phyloP scores from a whole-genome alignment of 768 basidiomycete species.

The Exsudoporus frostii region DNA sequence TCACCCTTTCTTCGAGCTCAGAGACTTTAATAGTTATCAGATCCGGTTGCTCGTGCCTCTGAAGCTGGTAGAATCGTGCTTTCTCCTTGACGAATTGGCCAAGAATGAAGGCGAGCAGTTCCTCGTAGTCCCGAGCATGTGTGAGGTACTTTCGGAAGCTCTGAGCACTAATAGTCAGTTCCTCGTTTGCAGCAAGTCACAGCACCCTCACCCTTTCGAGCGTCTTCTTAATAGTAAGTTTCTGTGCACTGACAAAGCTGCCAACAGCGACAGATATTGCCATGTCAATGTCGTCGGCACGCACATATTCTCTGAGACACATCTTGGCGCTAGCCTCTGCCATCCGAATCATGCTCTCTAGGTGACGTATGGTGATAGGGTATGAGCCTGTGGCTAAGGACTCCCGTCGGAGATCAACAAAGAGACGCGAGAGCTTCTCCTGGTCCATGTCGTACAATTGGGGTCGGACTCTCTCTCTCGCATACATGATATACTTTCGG shows the following conservation, averaged over 20 bases:
- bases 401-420: constrained; percentile 92
- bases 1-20: constrained; percentile 85
- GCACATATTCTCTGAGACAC: constrained; percentile 94
- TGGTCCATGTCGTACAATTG: constrained; percentile 95
- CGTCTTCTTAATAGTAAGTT: constrained; percentile 98
- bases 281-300: constrained; percentile 93
- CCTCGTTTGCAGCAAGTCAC: not conserved
- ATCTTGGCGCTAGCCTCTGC: constrained; percentile 98
- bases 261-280: constrained; percentile 95
- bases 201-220: constrained; percentile 69
- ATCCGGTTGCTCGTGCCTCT: constrained; percentile 74
- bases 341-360: constrained; percentile 99
- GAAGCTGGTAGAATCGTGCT: constrained; percentile 78
- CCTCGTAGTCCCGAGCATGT: constrained; percentile 93
- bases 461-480: constrained; percentile 86
- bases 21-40: constrained; percentile 69
- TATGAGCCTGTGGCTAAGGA: constrained; percentile 97
- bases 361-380: constrained; percentile 95
- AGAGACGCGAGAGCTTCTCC: constrained; percentile 91
- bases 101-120: constrained; percentile 89
- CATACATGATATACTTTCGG: constrained; percentile 99
- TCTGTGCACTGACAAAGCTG: constrained; percentile 95
- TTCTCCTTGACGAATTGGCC: constrained; percentile 93
- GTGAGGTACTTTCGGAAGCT: constrained; percentile 98
- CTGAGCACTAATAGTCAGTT: constrained; percentile 39